Base-by-base conservation (phyloP, 2,329 filamentous ascomycete genomes). In the Emmonsia crescens region DNA sequence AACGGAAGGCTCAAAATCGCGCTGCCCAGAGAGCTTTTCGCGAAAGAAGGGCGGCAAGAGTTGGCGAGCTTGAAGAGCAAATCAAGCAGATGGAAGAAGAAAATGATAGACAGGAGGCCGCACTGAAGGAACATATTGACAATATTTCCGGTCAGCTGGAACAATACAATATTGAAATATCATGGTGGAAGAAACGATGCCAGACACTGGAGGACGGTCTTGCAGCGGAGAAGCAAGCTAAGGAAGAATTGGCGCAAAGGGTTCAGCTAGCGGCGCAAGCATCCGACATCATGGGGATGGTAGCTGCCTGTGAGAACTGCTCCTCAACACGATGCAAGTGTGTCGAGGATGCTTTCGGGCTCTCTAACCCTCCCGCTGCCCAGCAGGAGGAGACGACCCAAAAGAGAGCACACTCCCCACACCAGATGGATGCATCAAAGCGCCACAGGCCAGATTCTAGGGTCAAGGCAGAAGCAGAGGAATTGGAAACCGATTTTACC, bases 21-120 rank as follows among this genome's bases (percentile, higher is more conserved):
- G 92, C 92, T 19, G 92, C 92, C 8, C 92, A 96, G 76, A 85
- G 92, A 62, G 92, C 92, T 5, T 96, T 96, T 82, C 86, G 92
- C 60, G 92, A 96, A 74, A 88, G 92, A 66, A 96, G 96, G 77
- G 92, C 78, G 85, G 94, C 66, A 95, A 96, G 79, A 46, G 89
- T 96, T 6, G 87, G 88, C 46, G 92, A 83, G 65, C 75, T 85
- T 54, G 78, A 82, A 64, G 78, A 83, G 58, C 74, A 79, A 59
- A 74, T 80, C 49, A 80, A 78, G 65, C 71, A 76, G 58, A 76
- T 78, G 38, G 77, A 80, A 66, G 76, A 79, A 44, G 75, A 77
- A 51, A 72, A 78, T 65, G 76, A 77, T n/a, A 67, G 72, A 40
- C 74, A 77, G 58, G 69, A 77, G 62, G 69, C 73, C 14, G 81